Evolutionary conservation across 768 basidiomycete genomes (phyloP).

Genomic region (Galerina marginata): DNA sequence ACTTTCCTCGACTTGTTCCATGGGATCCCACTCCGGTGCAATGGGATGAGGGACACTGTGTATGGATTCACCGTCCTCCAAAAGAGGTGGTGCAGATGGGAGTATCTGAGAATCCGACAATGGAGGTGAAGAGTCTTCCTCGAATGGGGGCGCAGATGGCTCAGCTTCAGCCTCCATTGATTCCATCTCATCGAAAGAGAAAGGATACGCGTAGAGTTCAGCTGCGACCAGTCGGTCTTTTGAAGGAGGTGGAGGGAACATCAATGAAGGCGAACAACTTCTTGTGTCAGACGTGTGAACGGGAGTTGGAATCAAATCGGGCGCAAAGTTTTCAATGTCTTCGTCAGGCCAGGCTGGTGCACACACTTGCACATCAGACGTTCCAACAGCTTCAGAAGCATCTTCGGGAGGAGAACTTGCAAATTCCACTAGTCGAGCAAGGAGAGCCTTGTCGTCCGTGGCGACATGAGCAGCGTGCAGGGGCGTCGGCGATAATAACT

Average conservation of each 20-base stretch:
- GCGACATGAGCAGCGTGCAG: constrained; percentile 61
- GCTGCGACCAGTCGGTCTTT: constrained; percentile 47
- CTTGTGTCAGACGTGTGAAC: constrained; percentile 5
- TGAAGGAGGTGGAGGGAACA: constrained; percentile 51
- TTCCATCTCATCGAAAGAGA: constrained; percentile 44
- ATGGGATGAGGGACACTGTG: constrained; percentile 18
- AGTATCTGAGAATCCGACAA: constrained; percentile 34
- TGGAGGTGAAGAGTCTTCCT: constrained; percentile 42
- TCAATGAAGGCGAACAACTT: constrained; percentile 30
- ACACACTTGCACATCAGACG: constrained; percentile 37
- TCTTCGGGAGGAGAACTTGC: constrained; percentile 58
- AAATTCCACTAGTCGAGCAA: constrained; percentile 55
- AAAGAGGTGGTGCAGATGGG: constrained; percentile 56
- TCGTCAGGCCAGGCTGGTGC: constrained; percentile 63
- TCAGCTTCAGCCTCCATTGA: constrained; percentile 39
- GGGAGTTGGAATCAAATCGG: constrained; percentile 10
- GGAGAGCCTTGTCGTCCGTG: constrained; percentile 65
- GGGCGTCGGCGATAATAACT: constrained; percentile 26
- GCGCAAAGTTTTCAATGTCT: constrained; percentile 41
- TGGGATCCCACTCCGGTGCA: constrained; percentile 27
- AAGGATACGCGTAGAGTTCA: constrained; percentile 47
- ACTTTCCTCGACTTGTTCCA: constrained; percentile 14
- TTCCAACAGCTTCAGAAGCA: constrained; percentile 19
- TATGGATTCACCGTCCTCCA: constrained; percentile 31
- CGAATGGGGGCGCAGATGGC: constrained; percentile 54